Evolutionary conservation across 2,329 filamentous ascomycete genomes (phyloP).

Genomic region (Alternaria novae-zelandiae): DNA sequence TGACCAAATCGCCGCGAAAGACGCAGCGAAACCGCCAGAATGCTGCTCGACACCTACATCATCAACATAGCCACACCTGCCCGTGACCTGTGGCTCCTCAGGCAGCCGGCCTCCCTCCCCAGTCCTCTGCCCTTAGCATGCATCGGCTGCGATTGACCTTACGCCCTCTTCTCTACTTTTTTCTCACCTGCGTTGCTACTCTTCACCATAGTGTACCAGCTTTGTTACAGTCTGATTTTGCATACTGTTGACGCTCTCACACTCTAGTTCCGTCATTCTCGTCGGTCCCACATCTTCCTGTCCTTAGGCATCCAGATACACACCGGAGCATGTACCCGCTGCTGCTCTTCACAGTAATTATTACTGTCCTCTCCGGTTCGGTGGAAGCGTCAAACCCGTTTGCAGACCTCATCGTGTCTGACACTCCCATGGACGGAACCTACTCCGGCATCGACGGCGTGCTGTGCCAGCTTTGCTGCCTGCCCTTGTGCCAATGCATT

Average conservation of each 20-base stretch:
- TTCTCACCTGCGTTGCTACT: slow-evolving; percentile 9
- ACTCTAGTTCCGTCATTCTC: background rate
- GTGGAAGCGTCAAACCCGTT: slow-evolving; percentile 33
- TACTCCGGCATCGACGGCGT: slow-evolving; percentile 36
- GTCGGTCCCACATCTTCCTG: slow-evolving; percentile 9
- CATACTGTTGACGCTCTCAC: background rate
- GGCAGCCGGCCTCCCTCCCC: slow-evolving; percentile 32
- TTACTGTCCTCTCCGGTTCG: slow-evolving; percentile 35
- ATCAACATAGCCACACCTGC: slow-evolving; percentile 37
- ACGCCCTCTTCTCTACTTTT: slow-evolving; percentile 23
- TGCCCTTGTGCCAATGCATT: slow-evolving; percentile 27
- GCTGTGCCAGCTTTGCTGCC: slow-evolving; percentile 34
- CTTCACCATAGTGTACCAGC: background rate
- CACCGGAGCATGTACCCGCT: slow-evolving; percentile 38
- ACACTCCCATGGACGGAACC: slow-evolving; percentile 27
- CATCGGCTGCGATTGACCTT: slow-evolving; percentile 9
- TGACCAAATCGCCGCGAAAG: slow-evolving; percentile 29
- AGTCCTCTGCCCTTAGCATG: slow-evolving; percentile 19
- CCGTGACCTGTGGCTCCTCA: slow-evolving; percentile 29
- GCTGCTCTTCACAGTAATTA: slow-evolving; percentile 33
- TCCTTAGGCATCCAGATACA: slow-evolving; percentile 32
- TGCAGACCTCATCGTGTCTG: slow-evolving; percentile 30
- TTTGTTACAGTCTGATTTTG: slow-evolving; percentile 1
- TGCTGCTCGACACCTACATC: slow-evolving; percentile 21
- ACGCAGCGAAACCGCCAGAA: slow-evolving; percentile 22